phyloP scores from a whole-genome alignment of 2,329 filamentous ascomycete genomes.

The Colletotrichum camelliae region DNA sequence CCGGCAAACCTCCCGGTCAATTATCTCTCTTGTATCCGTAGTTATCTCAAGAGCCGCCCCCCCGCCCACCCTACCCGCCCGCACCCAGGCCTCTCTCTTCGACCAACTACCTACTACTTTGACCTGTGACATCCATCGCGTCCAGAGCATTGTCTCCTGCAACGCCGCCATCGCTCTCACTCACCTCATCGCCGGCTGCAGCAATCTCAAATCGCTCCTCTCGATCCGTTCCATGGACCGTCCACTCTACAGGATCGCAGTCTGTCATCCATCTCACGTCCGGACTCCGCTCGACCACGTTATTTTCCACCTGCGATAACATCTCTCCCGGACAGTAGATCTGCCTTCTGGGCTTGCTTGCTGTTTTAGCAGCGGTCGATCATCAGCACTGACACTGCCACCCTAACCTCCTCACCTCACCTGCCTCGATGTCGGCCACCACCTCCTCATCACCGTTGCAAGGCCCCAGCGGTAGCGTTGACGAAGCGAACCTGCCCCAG shows the following conservation, averaged over 20 bases:
- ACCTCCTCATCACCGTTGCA: constrained; percentile 32
- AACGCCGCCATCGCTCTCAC: background rate
- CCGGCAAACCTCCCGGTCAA: background rate
- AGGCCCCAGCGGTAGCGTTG: constrained; percentile 28
- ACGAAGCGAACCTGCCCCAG: constrained; percentile 56
- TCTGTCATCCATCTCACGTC: background rate
- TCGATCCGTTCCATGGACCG: constrained; percentile 4
- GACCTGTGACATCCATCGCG: background rate
- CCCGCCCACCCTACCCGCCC: background rate
- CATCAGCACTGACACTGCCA: background rate
- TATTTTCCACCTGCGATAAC: background rate
- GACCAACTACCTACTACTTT: background rate
- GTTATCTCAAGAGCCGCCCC: constrained; percentile 4
- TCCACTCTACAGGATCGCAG: background rate
- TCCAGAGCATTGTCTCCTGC: background rate
- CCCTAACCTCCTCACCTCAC: background rate
- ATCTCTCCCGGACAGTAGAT: background rate
- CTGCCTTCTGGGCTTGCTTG: background rate
- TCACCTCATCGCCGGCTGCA: background rate
- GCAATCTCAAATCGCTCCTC: background rate
- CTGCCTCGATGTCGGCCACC: constrained; percentile 28
- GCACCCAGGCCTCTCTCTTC: background rate
- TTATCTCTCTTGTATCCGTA: background rate
- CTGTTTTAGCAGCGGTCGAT: background rate
- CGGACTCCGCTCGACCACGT: background rate